phyloP scores from a whole-genome alignment of 441 rosid genomes.

The Syzygium syzygioides region DNA sequence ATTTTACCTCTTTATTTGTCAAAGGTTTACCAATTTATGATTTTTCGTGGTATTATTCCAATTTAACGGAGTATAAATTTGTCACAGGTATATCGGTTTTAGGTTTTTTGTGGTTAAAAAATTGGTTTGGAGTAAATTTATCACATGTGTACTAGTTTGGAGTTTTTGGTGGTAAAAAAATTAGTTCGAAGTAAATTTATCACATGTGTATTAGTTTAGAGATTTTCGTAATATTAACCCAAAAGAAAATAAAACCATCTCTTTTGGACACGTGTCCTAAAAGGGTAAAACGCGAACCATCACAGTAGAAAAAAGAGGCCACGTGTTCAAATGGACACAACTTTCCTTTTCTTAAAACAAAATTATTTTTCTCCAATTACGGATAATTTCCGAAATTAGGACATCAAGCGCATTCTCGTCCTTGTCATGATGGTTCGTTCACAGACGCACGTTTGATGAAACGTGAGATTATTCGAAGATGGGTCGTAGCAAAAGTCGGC shows the following conservation, averaged over 20 bases:
- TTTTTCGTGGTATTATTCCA: no score
- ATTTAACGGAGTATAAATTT: no score
- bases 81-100: no score
- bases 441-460: background rate
- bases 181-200: no score
- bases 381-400: background rate
- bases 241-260: background rate
- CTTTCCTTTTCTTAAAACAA: background rate
- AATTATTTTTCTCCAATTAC: background rate
- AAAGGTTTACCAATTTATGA: no score
- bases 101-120: no score
- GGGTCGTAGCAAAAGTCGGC: background rate
- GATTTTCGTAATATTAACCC: no score
- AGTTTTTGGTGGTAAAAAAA: no score
- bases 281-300: background rate
- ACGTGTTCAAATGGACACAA: background rate
- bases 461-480: background rate
- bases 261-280: background rate
- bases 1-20: no score
- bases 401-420: background rate
- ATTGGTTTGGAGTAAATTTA: no score
- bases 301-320: background rate
- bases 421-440: background rate
- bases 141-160: accelerated
- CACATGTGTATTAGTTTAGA: no score